Base-by-base conservation (phyloP, 1,139 yeast genomes). In the Suhomyces guaymorum region DNA sequence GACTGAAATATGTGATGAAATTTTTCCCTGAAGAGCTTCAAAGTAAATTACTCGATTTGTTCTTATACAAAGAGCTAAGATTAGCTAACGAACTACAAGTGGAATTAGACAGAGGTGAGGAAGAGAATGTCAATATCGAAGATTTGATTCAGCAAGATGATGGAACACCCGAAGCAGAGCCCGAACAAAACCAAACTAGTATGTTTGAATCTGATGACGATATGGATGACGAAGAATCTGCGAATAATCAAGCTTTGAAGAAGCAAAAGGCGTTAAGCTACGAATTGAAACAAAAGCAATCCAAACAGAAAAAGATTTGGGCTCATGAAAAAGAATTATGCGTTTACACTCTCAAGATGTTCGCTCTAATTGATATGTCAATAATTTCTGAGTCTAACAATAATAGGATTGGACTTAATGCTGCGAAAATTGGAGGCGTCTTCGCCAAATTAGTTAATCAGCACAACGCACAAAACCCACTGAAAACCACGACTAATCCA, bases 81-180 rank as follows among this genome's bases (percentile, higher is more conserved):
- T 39, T 64, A 5, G 71, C 64, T 0, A 43, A 40, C 16, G 25
- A 41, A 3, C 38, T 52, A 11, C 59, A 56, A 0, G 51, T 70
- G 3, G 65, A 68, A 9, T 55, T 82, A 36, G 83, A 78, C 22
- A 68, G 86, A 48, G 63, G 60, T 15, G 79, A 70, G 24, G 69
- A 70, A 24, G 89, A 82, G 54, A 82, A 72, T 47, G 84, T 80
- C 3, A 72, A 73, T 42, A 70, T 71, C 38, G 75, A 65, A 35
- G 70, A 69, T 15, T 46, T 55, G 39, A 46, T 51, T 22, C 52
- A 45, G 8, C 51, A 39, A 5, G 40, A 32, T 3, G 29, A 19
- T 7, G 44, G 42, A 5, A 46, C 30, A 5, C 49, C 39, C 4
- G 44, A 41, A 9, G 32, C 10, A 3, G 35, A 26, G 21, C 48